These are phyloP conservation scores for Botryosphaeria dothidea DNA, from an alignment of 2,329 filamentous ascomycete species.

Conservation along the genomic window DNA sequence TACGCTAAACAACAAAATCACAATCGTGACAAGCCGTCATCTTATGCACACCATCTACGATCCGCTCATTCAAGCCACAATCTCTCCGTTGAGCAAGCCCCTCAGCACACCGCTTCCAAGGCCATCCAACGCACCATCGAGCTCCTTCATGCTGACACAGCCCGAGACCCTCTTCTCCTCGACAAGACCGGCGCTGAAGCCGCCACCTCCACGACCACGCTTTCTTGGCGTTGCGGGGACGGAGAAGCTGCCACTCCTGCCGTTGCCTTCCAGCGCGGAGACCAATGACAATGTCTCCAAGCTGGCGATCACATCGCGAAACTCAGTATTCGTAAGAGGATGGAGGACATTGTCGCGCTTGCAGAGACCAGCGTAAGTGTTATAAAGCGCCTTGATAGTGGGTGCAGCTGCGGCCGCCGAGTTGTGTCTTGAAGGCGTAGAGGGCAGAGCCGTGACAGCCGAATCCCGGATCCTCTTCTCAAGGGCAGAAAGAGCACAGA, in stretches of 20 bases:
- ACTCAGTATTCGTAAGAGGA: conserved; percentile 86
- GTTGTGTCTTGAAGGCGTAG: conserved; percentile 44
- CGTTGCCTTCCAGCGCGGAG: conserved; percentile 62
- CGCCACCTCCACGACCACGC: conserved; percentile 43
- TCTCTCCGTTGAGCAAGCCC: conserved; percentile 27
- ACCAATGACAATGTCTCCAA: conserved; percentile 86
- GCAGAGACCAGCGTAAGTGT: conserved; percentile 80
- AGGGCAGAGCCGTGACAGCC: conserved; percentile 17
- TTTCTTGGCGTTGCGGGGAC: conserved; percentile 58
- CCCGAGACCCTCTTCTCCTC: conserved; percentile 81
- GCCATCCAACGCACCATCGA: conserved; percentile 64
- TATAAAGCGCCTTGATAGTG: conserved; percentile 80
- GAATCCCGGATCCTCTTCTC: conserved; percentile 69
- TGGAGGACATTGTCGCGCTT: conserved; percentile 86
- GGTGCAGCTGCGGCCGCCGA: conserved; percentile 61
- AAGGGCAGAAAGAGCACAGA: conserved; percentile 85
- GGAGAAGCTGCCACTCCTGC: conserved; percentile 48
- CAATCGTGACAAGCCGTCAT: neutral
- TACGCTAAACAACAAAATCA: neutral
- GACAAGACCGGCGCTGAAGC: conserved; percentile 48
- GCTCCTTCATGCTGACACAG: conserved; percentile 77
- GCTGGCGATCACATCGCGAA: conserved; percentile 87
- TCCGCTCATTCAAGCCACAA: neutral
- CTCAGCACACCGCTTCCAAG: conserved; percentile 40
- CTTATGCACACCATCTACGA: neutral